Evolutionary conservation across 2,329 filamentous ascomycete genomes (phyloP), one percentile per base, ranked within the genome.

Genomic region (Fusarium napiforme): DNA sequence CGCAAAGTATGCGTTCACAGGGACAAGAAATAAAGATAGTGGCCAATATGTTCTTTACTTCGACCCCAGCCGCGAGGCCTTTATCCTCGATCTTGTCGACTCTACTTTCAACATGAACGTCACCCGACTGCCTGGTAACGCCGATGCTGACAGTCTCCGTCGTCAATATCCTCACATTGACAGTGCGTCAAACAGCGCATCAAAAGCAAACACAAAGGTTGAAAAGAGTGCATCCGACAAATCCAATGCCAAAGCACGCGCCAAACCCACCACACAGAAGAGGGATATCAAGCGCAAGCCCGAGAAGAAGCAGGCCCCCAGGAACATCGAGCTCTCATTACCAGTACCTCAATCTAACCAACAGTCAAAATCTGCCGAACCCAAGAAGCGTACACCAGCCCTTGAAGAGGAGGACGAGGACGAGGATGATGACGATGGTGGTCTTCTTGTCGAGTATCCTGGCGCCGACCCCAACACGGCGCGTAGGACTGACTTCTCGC

Each of bases 31-130:
- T 61, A 87, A 85, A 30, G 86, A 87, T 66, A 85, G 88, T 64
- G 85, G 84, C 62, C 87, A 91, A 79, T 91, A 89, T 78, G 88
- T 91, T 42, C 87, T 97, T 58, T 88, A 96, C 65, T 96, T 96
- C 79, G 93, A 97, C 81, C 87, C 92, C 14, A 85, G 87, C 23
- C 90, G 90, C 59, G 90, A 96, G 78, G 92, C 88, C 63, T 96
- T 96, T 74, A 90, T 96, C 34, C 87, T 98, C 61, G 94, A 98
- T 83, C 91, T 90, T 58, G 85, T 98, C 61, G 90, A 94, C 79
- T 92, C 91, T n/a, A 91, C 91, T 43, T 93, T 97, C 82, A 92
- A 94, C 78, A 95, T 97, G 92, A 98, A 97, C 81, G 84, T 97
- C 60, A 90, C 89, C 59, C 90, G 88, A 62, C 90, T 90, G 19